Evolutionary conservation across 768 basidiomycete species (phyloP).

Genomic region (Rhizopogon vulgaris): DNA sequence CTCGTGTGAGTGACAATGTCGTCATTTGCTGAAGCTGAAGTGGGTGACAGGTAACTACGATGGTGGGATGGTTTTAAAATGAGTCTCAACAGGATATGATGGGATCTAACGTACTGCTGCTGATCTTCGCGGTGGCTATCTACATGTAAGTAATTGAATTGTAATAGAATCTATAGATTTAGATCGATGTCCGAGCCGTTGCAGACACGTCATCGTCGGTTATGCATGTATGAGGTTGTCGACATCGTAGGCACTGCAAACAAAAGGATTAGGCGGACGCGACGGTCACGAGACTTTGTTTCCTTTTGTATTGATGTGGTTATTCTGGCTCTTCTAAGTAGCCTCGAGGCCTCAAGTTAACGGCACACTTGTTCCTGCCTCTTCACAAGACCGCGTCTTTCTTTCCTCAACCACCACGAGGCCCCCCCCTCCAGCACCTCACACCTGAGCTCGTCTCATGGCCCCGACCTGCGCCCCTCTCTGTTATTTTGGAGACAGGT

Average conservation of each 20-base stretch:
- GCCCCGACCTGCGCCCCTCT: constrained; percentile 61
- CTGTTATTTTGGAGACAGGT: constrained; percentile 78
- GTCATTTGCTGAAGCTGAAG: no score
- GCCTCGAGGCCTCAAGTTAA: constrained; percentile 17
- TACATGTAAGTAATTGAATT: background rate
- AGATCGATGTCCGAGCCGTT: background rate
- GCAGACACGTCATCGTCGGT: background rate
- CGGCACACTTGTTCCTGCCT: constrained; percentile 16
- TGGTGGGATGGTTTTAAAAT: no score
- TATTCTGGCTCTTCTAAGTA: constrained; percentile 3
- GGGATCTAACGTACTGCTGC: background rate
- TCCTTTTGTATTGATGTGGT: constrained; percentile 23
- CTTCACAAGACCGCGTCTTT: constrained; percentile 1
- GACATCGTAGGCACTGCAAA: background rate
- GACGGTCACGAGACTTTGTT: constrained; percentile 30
- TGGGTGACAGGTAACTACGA: background rate
- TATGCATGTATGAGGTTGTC: no score
- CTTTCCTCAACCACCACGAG: constrained; percentile 8
- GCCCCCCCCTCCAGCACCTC: background rate
- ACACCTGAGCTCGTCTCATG: constrained; percentile 22
- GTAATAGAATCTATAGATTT: no score
- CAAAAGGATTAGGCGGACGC: constrained; percentile 14
- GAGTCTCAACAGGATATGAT: background rate
- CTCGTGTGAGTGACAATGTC: background rate
- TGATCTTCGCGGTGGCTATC: background rate